Conservation (phyloP, 148 eudicot species). For the Mesembryanthemum crystallinum region DNA sequence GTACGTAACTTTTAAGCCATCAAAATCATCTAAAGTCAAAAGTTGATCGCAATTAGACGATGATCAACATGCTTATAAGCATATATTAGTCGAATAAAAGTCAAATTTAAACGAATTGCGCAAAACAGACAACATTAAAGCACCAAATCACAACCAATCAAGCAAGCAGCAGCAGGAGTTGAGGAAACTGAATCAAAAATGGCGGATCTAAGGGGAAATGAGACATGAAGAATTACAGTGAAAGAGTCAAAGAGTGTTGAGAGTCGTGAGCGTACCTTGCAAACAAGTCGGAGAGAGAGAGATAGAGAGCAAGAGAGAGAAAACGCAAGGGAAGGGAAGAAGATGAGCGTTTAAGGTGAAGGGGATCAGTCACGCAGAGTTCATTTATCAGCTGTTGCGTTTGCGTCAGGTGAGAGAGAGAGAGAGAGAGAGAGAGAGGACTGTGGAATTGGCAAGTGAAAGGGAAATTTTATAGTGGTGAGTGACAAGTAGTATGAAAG, state of each 20-base stretch:
- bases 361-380: conserved; percentile 2
- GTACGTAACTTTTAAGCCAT: neutral
- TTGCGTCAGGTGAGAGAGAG: neutral
- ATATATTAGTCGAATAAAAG: neutral
- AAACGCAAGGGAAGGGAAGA: neutral
- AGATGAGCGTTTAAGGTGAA: neutral
- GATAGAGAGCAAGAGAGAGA: neutral
- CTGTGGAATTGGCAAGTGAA: too few species aligned
- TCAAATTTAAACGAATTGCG: neutral
- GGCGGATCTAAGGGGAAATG: neutral
- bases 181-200: neutral
- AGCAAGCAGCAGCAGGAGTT: too few species aligned
- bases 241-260: neutral
- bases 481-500: too few species aligned
- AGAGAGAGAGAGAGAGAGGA: too few species aligned
- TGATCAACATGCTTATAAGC: neutral
- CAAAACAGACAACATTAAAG: neutral
- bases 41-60: neutral
- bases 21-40: neutral
- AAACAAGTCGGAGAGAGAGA: neutral
- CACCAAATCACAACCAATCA: neutral
- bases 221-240: too few species aligned
- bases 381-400: neutral
- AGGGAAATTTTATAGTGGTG: too few species aligned
- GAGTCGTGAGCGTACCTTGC: neutral